These are phyloP conservation scores for Eutypa lata DNA, from an alignment of 2,329 filamentous ascomycete species.

Conservation along the genomic window DNA sequence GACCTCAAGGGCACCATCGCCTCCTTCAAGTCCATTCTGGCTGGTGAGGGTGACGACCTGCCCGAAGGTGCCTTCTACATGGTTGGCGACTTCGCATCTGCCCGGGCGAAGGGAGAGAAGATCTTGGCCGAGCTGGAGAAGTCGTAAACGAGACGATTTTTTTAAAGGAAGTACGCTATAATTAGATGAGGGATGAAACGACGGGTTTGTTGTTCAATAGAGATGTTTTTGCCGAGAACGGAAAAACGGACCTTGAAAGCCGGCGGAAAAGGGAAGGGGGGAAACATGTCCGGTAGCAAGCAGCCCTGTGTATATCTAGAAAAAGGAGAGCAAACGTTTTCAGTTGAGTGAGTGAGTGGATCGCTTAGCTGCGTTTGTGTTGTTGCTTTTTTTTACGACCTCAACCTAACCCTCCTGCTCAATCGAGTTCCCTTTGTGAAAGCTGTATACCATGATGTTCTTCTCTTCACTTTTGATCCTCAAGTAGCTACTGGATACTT, in stretches of 20 bases:
- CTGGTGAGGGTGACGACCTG: constrained; percentile 91
- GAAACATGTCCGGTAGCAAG: not conserved
- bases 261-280: not conserved
- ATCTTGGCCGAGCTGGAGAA: constrained; percentile 92
- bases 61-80: constrained; percentile 96
- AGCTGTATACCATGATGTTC: constrained; percentile 56
- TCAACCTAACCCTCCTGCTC: constrained; percentile 41
- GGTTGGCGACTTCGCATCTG: constrained; percentile 94
- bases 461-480: no score
- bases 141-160: constrained; percentile 44
- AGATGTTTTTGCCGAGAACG: constrained; percentile 21
- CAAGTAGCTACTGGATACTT: no score
- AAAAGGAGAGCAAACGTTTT: constrained; percentile 38
- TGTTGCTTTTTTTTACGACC: constrained; percentile 40
- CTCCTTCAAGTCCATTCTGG: constrained; percentile 96
- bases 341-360: no score
- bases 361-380: no score
- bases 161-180: constrained; percentile 19
- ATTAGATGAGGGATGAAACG: constrained; percentile 22
- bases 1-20: constrained; percentile 97
- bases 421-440: constrained; percentile 55
- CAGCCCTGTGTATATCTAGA: constrained; percentile 55
- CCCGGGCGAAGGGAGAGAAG: constrained; percentile 97
- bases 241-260: constrained; percentile 25
- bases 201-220: constrained; percentile 23